These are phyloP conservation scores for Gracilaria domingensis DNA, from an alignment of 23 red algal species.

Conservation along the genomic window DNA sequence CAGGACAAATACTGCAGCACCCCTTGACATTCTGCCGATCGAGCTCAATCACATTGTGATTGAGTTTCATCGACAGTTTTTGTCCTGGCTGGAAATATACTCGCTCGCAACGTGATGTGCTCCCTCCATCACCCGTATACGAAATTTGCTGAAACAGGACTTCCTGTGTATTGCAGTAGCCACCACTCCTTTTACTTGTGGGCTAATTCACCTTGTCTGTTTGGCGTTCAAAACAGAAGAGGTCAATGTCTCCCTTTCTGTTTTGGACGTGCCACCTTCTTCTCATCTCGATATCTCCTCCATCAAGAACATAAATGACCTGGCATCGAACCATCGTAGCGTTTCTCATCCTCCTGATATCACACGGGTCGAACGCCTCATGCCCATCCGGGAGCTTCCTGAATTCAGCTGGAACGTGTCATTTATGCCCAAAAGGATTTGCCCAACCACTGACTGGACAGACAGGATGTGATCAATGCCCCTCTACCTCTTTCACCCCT, in stretches of 20 bases:
- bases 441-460: background rate
- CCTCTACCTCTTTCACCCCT: background rate
- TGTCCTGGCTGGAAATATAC: background rate
- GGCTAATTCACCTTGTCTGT: background rate
- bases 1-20: too few relatives aligned
- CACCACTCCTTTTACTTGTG: too few relatives aligned
- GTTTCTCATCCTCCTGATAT: background rate
- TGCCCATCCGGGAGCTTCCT: conserved; percentile 4
- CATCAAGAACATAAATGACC: background rate
- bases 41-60: too few relatives aligned
- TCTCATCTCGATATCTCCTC: background rate
- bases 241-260: background rate
- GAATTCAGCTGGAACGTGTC: background rate
- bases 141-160: background rate
- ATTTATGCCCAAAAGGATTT: background rate
- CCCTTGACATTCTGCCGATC: too few relatives aligned
- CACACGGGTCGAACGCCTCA: background rate
- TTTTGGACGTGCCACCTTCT: background rate
- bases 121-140: background rate
- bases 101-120: too few relatives aligned
- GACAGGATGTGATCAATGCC: conserved; percentile 2
- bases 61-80: background rate
- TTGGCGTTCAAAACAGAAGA: background rate
- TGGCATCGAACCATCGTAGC: background rate
- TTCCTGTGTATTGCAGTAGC: too few relatives aligned